These are phyloP conservation scores for Allium cepa DNA, from an alignment of 106 monocot species.

Conservation along the genomic window DNA sequence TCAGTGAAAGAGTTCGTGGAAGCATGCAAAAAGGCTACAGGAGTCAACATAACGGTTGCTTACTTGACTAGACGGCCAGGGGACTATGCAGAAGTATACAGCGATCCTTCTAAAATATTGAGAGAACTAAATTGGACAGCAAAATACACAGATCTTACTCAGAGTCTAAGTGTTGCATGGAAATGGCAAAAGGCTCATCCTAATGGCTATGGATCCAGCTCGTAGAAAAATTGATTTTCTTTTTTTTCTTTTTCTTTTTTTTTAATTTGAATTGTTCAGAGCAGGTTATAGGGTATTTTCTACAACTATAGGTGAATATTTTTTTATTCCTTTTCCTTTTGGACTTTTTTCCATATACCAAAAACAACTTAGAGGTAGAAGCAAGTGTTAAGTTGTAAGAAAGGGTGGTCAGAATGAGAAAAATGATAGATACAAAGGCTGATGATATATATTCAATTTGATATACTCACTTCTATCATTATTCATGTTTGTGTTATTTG, in stretches of 20 bases:
- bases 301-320: background rate
- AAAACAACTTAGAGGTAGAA: too few species aligned
- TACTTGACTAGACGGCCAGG: conserved; percentile 30
- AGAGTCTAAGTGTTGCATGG: conserved; percentile 37
- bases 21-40: conserved; percentile 41
- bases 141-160: conserved; percentile 18
- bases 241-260: background rate
- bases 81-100: conserved; percentile 43
- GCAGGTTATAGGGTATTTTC: background rate
- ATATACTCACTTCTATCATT: too few species aligned
- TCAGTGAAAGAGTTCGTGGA: conserved; percentile 46
- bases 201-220: conserved; percentile 19
- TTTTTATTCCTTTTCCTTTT: too few species aligned
- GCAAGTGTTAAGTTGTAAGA: too few species aligned
- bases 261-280: background rate
- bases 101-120: conserved; percentile 34
- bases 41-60: conserved; percentile 26
- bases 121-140: conserved; percentile 36
- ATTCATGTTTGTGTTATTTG: too few species aligned
- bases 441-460: too few species aligned
- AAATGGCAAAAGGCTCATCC: conserved; percentile 37
- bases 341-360: too few species aligned
- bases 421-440: too few species aligned
- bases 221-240: background rate
- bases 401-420: too few species aligned